phyloP scores from a whole-genome alignment of 1,284 basidiomycete genomes.

The Coniophora puteana region DNA sequence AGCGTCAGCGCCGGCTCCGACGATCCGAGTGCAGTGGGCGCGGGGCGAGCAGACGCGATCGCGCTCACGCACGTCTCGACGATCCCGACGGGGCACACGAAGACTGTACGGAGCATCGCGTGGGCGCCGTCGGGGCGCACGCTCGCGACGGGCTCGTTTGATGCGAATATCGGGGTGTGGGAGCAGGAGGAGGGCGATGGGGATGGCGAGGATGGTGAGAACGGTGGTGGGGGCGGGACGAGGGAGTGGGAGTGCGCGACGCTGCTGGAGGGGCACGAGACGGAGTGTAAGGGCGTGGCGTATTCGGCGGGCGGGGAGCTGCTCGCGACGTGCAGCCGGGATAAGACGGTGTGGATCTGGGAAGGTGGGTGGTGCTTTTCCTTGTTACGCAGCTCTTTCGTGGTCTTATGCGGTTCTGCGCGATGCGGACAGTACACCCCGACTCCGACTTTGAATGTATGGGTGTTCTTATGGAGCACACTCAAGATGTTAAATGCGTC shows the following conservation, averaged over 20 bases:
- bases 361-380: constrained; percentile 62
- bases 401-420: neutral
- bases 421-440: constrained; percentile 81
- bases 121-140: constrained; percentile 90
- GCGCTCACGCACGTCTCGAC: constrained; percentile 56
- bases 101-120: constrained; percentile 86
- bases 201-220: constrained; percentile 34
- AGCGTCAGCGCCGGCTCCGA: constrained; percentile 24
- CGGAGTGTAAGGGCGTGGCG: constrained; percentile 93
- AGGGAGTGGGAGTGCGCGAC: constrained; percentile 88
- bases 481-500: constrained; percentile 94
- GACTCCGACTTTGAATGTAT: constrained; percentile 96
- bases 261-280: constrained; percentile 93
- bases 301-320: constrained; percentile 81
- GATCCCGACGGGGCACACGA: constrained; percentile 82
- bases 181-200: constrained; percentile 57
- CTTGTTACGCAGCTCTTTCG: constrained; percentile 1
- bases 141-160: constrained; percentile 95
- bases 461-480: constrained; percentile 95
- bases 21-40: constrained; percentile 20
- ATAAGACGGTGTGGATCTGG: constrained; percentile 99
- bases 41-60: constrained; percentile 20
- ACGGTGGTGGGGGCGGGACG: constrained; percentile 31
- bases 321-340: constrained; percentile 90
- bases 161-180: constrained; percentile 92